A percentile compares a stretch with the other conserved stretches of the same genome.
phyloP scores from a whole-genome alignment of 805 yeast species.

The Yamadazyma scolyti region DNA sequence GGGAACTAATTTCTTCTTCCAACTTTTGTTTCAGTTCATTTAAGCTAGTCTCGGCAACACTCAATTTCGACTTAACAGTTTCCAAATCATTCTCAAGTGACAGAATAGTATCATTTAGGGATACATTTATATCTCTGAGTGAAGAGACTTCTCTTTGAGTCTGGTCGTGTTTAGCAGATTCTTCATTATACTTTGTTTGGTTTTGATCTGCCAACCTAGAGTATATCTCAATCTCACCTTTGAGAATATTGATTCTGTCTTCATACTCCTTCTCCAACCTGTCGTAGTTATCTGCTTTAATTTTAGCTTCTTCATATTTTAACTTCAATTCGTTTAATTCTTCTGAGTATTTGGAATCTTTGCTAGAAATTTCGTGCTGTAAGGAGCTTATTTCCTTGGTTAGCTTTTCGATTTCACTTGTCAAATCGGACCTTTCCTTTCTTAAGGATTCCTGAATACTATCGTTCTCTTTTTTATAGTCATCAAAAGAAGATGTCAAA shows the following conservation, averaged over 20 bases:
- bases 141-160: slow-evolving; percentile 31
- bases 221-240: slow-evolving; percentile 38
- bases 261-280: slow-evolving; percentile 29
- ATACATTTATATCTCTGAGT: slow-evolving; percentile 15
- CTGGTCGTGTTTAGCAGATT: slow-evolving; percentile 53
- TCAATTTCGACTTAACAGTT: slow-evolving; percentile 9
- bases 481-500: slow-evolving; percentile 52
- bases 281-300: slow-evolving; percentile 34
- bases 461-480: slow-evolving; percentile 24
- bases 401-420: slow-evolving; percentile 17
- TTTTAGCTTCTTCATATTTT: slow-evolving; percentile 17
- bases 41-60: slow-evolving; percentile 16
- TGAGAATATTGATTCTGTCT: slow-evolving; percentile 22
- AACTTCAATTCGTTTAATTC: slow-evolving; percentile 25
- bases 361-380: slow-evolving; percentile 18
- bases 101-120: slow-evolving; percentile 11
- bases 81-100: slow-evolving; percentile 11
- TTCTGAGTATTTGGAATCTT: slow-evolving; percentile 15
- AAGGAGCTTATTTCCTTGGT: slow-evolving; percentile 17
- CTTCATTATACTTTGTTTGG: slow-evolving; percentile 53
- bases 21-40: slow-evolving; percentile 18
- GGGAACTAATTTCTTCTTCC: slow-evolving; percentile 35
- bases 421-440: slow-evolving; percentile 21
- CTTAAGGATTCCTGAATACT: slow-evolving; percentile 15
- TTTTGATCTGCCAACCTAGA: slow-evolving; percentile 43